These are phyloP conservation scores for Aegilops umbellulata DNA, from an alignment of 176 grass and related monocot genomes.

Conservation along the genomic window DNA sequence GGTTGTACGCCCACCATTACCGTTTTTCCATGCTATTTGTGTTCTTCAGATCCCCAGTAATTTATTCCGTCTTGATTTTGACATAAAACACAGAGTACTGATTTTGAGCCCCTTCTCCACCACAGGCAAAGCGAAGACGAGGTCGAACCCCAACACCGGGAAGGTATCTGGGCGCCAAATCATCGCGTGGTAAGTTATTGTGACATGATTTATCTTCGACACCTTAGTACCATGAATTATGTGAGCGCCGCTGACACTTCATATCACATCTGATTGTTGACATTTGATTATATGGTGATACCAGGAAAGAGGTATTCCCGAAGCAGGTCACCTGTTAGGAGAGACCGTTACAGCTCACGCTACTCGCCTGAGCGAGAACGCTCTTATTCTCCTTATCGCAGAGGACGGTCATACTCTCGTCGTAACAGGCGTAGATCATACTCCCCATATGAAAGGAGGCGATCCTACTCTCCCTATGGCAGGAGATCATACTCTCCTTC, in stretches of 20 bases:
- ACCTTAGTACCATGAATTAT: neutral
- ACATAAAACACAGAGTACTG: conserved; percentile 1
- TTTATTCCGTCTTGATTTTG: neutral
- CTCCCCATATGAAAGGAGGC: neutral
- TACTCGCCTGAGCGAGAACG: conserved; percentile 41
- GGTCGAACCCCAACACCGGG: conserved; percentile 75
- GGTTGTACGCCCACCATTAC: conserved; percentile 54
- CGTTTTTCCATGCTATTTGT: conserved; percentile 24
- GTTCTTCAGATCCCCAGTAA: neutral
- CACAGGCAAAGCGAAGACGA: conserved; percentile 78
- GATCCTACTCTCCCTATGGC: conserved; percentile 21
- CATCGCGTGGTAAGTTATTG: conserved; percentile 35
- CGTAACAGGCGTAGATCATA: neutral
- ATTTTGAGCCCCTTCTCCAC: neutral
- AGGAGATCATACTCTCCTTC: conserved; percentile 4
- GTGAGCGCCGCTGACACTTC: neutral
- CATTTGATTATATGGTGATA: conserved; percentile 12
- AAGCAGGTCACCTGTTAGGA: conserved; percentile 47
- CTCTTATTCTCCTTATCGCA: conserved; percentile 36
- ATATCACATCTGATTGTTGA: neutral
- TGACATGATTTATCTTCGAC: neutral
- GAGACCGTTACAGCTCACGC: conserved; percentile 41
- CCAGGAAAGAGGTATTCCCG: conserved; percentile 37
- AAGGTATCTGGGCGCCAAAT: conserved; percentile 67
- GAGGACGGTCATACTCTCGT: conserved; percentile 15